Evolutionary conservation across 257 asterid genomes (phyloP).

Genomic region (Fraxinus excelsior): DNA sequence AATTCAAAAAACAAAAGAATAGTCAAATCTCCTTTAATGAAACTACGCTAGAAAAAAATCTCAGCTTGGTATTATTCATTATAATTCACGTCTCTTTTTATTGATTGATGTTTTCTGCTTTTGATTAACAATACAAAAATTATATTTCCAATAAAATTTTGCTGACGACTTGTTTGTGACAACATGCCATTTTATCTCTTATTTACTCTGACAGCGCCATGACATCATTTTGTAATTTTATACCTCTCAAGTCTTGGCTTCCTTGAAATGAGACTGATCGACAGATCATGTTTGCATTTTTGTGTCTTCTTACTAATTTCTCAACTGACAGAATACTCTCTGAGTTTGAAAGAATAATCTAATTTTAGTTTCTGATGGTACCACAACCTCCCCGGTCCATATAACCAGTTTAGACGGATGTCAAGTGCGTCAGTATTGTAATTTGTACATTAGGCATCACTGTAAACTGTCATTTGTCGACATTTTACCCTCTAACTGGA

Average conservation of each 20-base stretch:
- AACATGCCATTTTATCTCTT: no score
- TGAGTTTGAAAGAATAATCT: neutral
- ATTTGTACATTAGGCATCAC: neutral
- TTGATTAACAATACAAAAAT: no score
- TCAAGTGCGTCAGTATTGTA: neutral
- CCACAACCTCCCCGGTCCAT: neutral
- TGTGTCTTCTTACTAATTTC: neutral
- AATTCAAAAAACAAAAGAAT: neutral
- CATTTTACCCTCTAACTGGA: neutral
- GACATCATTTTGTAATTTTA: neutral
- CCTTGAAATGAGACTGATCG: neutral
- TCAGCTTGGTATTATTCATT: no score
- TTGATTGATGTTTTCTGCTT: neutral
- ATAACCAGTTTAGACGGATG: neutral
- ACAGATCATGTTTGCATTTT: neutral
- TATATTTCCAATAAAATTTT: no score
- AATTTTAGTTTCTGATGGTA: neutral
- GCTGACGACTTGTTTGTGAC: no score
- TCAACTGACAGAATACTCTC: neutral
- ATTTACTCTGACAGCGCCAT: neutral
- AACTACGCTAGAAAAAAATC: no score
- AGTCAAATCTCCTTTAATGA: neutral
- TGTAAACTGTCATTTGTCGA: neutral
- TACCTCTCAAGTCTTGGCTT: neutral
- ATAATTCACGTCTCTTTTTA: no score